These are phyloP conservation scores for Cadophora sp. DNA, from an alignment of 2,329 filamentous ascomycete species.

Conservation along the genomic window DNA sequence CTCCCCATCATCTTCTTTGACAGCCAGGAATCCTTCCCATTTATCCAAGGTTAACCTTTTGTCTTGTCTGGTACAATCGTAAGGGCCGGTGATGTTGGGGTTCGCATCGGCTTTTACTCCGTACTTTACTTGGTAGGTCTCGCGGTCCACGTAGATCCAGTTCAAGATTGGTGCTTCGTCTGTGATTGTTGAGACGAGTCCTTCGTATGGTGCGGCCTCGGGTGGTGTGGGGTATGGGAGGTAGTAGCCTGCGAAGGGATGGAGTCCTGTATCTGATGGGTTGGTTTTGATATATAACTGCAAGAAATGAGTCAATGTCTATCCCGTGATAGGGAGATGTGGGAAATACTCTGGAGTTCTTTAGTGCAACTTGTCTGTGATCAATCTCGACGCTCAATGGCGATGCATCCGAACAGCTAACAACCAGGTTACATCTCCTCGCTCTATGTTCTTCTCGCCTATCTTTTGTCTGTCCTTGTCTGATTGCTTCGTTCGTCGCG, in stretches of 20 bases:
- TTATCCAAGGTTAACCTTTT: slow-evolving; percentile 60
- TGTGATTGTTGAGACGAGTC: slow-evolving; percentile 59
- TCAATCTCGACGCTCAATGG: slow-evolving; percentile 52
- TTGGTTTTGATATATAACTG: slow-evolving; percentile 28
- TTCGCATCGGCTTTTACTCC: slow-evolving; percentile 75
- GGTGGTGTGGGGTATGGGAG: slow-evolving; percentile 58
- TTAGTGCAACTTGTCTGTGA: slow-evolving; percentile 52
- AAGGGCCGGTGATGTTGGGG: slow-evolving; percentile 77
- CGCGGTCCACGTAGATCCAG: slow-evolving; percentile 68
- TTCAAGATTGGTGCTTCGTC: slow-evolving; percentile 65
- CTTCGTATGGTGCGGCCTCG: slow-evolving; percentile 49
- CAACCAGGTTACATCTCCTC: slow-evolving; percentile 55
- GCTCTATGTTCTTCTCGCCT: slow-evolving; percentile 57
- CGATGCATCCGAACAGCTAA: slow-evolving; percentile 53
- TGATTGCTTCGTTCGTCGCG: slow-evolving; percentile 56
- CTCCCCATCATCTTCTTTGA: slow-evolving; percentile 53
- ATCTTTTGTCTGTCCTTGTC: slow-evolving; percentile 56
- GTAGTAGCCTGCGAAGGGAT: slow-evolving; percentile 61
- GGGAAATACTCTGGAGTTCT: slow-evolving; percentile 50
- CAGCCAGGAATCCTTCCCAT: slow-evolving; percentile 70
- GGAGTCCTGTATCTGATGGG: slow-evolving; percentile 43
- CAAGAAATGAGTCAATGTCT: not conserved
- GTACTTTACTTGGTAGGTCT: slow-evolving; percentile 64
- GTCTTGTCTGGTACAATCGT: slow-evolving; percentile 63
- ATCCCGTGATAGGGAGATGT: not conserved